Conservation (phyloP, 106 monocot species). For the Dactylorhiza incarnata region DNA sequence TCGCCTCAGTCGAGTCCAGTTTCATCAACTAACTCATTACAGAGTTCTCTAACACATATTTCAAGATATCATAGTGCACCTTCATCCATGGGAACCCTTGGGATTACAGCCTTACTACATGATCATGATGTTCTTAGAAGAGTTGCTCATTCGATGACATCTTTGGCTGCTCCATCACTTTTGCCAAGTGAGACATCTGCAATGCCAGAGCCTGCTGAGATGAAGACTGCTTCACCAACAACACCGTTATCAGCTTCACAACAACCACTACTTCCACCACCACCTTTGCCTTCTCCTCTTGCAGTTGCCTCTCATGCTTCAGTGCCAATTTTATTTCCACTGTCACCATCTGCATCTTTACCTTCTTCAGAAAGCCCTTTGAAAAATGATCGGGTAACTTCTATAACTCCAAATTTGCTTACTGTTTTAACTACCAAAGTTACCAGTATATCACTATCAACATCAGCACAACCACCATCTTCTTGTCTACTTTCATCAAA, state of each 20-base stretch:
- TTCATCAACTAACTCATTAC: conserved; percentile 24
- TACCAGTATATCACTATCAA: neutral
- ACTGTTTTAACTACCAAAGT: neutral
- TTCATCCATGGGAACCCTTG: conserved; percentile 56
- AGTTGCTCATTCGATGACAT: conserved; percentile 12
- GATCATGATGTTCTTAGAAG: conserved; percentile 30
- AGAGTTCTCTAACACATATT: conserved; percentile 21
- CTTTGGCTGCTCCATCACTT: conserved; percentile 9
- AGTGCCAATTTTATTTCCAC: neutral
- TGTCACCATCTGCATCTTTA: neutral
- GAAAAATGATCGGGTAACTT: neutral
- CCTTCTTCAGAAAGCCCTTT: conserved; percentile 3
- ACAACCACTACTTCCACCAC: conserved; percentile 1
- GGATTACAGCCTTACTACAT: conserved; percentile 54
- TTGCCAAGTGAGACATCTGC: neutral
- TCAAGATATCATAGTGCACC: conserved; percentile 59
- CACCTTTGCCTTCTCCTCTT: neutral
- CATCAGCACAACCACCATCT: neutral
- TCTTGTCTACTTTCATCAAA: conserved; percentile 3
- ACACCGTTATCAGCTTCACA: neutral
- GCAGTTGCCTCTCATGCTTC: neutral
- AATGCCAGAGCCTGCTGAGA: conserved; percentile 1
- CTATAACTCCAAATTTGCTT: neutral
- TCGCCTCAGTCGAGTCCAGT: conserved; percentile 28
- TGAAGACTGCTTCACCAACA: conserved; percentile 1